Base-by-base conservation (phyloP, 2,329 filamentous ascomycete species). In the Ceratocystis variospora region DNA sequence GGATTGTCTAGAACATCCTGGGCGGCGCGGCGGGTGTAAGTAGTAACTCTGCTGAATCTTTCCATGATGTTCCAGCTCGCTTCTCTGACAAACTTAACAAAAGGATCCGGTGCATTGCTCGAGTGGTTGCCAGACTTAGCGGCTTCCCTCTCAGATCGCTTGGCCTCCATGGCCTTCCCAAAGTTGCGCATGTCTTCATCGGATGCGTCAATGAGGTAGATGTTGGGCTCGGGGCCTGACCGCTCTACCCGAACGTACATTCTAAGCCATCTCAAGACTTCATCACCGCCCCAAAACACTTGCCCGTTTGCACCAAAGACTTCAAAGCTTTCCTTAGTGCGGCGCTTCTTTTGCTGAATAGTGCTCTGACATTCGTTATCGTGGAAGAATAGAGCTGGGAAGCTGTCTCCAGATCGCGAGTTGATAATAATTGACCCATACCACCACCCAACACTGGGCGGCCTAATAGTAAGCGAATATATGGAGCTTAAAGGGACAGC, bases 211-310 rank as follows among this genome's bases (percentile, higher is more conserved):
- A 99, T 83, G 28, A 99, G 79, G 73, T 96, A 99, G 31, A 96
- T 87, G 70, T 90, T 96, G 0, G 89, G 88, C 73, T 99, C 95
- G 0, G 89, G 90, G 0, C 82, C 84, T 45, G 90, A 95, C 68
- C 90, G 82, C 75, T 97, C 89, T 15, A 99, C 85, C 22, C 80
- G 81, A 5, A 94, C 84, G 75, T 96, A 96, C 73, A 87, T 82
- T 73, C 86, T 89, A 71, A 99, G 73, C 94, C 95, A 99, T 66
- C 90, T 82, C 61, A 99, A 75, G 0, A 97, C 88, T 77, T 99
- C 93, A 73, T 99, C 94, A 4, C 94, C 94, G 66, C 94, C 95
- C 94, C 95, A 99, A 73, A 96, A 97, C 80, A 96, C 87, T 74
- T 89, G 84, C 0, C 93, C 93, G 69, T 82, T 82, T 69, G 90